Base-by-base conservation (phyloP, 345 rosid genomes). In the Eucalyptus rudis region DNA sequence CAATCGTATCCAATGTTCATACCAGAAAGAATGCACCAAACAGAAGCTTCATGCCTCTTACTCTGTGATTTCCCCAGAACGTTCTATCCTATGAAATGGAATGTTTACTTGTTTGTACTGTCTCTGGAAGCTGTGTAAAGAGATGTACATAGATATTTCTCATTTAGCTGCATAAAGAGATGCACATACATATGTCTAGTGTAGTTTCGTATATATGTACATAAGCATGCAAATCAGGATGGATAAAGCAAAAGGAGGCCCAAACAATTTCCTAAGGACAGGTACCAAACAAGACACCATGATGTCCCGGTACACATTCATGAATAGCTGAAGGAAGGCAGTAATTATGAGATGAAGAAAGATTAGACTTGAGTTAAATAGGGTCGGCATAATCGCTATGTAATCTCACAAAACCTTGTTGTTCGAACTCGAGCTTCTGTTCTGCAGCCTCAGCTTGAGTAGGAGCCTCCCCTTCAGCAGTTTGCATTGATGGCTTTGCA, bases 401-500 rank as follows among this genome's bases (percentile, higher is more conserved):
- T 62, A 62, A 62, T 62, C 33, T 27, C 68, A 62, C 33, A 62
- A 62, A 90, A 98, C 99, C 99, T 96, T 93, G 95, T 87, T 24
- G 93, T 86, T 97, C 98, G 89, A 93, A 98, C 95, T 95, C 92
- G 88, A 96, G 97, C 92, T 98, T 97, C 99, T 99, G 96, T 91
- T 98, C 99, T 89, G 98, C 94, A 89, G 99, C 99, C 93, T 98
- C 99, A 66, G 98, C 98, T 94, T 98, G 99, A 87, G 99, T 97
- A 91, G 95, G 89, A 84, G 99, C 99, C 88, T 97, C 97, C 51
- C 95, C 99, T 93, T 97, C 99, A 86, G 99, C 98, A 92, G 98
- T 96, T 89, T 96, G 95, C 59, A 96, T 94, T 85, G 97, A 91
- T 85, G 98, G 95, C 95, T 98, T 96, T 16, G 98, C 99, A 93